These are phyloP conservation scores for Lasiosphaeriaceae sp. DNA, from an alignment of 495 filamentous ascomycete species.

Conservation along the genomic window DNA sequence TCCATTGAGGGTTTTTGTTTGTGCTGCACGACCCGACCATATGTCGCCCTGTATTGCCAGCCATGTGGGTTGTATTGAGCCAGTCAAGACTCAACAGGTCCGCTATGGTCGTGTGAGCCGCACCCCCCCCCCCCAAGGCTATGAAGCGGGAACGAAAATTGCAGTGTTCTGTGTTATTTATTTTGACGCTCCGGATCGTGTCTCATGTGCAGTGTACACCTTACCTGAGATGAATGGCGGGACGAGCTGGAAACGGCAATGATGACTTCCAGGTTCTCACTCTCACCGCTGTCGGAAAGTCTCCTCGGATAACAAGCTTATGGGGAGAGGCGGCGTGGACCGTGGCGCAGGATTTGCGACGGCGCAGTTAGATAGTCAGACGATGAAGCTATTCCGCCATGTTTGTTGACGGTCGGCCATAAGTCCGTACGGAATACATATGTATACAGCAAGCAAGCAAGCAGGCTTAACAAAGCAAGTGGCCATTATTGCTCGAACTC, in stretches of 20 bases:
- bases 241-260: neutral
- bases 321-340: too few relatives aligned
- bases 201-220: too few relatives aligned
- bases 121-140: neutral
- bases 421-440: too few relatives aligned
- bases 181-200: neutral
- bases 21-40: neutral
- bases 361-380: neutral
- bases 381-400: slow-evolving; percentile 15
- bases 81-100: neutral
- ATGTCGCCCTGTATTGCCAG: neutral
- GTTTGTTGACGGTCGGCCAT: slow-evolving; percentile 13
- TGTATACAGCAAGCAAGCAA: too few relatives aligned
- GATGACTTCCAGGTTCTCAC: too few relatives aligned
- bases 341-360: neutral
- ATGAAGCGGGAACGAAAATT: too few relatives aligned
- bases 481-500: too few relatives aligned
- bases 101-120: neutral
- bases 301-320: too few relatives aligned
- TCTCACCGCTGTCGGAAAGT: neutral
- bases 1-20: neutral
- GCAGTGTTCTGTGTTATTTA: too few relatives aligned
- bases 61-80: neutral
- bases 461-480: too few relatives aligned
- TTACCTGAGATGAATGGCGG: neutral